Evolutionary conservation across 805 yeast genomes (phyloP).

Genomic region (Nakazawaea anatomiae): DNA sequence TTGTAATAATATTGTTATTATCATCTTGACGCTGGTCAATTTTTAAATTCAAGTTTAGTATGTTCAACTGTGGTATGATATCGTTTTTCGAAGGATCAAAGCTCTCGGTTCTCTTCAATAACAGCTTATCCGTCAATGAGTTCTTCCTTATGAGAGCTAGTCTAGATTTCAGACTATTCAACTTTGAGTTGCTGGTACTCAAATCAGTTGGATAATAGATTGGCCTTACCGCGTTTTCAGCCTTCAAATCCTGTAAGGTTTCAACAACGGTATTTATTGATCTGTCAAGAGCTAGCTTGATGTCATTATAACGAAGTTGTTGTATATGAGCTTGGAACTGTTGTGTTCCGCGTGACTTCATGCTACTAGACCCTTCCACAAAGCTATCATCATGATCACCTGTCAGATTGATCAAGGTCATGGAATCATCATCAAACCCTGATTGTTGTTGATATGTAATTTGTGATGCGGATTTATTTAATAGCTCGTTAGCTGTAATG

Average conservation of each 20-base stretch:
- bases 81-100: slow-evolving; percentile 2
- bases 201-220: slow-evolving; percentile 53
- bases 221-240: slow-evolving; percentile 56
- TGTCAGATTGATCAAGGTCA: slow-evolving; percentile 5
- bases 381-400: slow-evolving; percentile 21
- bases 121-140: slow-evolving; percentile 16
- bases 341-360: slow-evolving; percentile 27
- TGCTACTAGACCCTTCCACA: slow-evolving; percentile 28
- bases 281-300: slow-evolving; percentile 57
- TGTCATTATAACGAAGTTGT: slow-evolving; percentile 74
- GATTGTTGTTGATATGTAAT: slow-evolving; percentile 27
- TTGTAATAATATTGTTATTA: slow-evolving; percentile 39
- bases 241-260: slow-evolving; percentile 42
- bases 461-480: slow-evolving; percentile 30
- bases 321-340: slow-evolving; percentile 41
- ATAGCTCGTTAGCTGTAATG: slow-evolving; percentile 36
- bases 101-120: slow-evolving; percentile 12
- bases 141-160: slow-evolving; percentile 46
- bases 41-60: slow-evolving; percentile 58
- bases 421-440: slow-evolving; percentile 15
- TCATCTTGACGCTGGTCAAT: slow-evolving; percentile 34
- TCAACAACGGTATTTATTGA: slow-evolving; percentile 50
- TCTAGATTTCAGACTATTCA: slow-evolving; percentile 47
- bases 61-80: slow-evolving; percentile 39
- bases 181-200: slow-evolving; percentile 23